Evolutionary conservation across 1,284 basidiomycete genomes (phyloP), one percentile per base, ranked within the genome.

Genomic region (Apiotrichum gamsii): DNA sequence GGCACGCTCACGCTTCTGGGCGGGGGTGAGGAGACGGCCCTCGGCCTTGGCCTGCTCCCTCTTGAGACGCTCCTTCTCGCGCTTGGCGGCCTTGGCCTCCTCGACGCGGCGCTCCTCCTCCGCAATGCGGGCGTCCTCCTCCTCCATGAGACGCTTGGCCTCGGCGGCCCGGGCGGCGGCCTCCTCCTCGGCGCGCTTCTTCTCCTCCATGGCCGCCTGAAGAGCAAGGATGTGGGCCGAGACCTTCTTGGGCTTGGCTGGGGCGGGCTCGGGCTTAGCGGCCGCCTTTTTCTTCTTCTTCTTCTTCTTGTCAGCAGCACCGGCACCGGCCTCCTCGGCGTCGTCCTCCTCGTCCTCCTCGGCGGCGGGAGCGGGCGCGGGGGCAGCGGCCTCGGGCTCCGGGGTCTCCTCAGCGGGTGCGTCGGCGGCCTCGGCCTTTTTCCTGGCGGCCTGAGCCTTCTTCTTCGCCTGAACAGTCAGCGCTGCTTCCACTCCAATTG

Each of bases 1-100:
- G 15, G 87, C 86, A 60, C 82, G 85, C 69, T 97, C 93, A 62
- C 90, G 87, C 74, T 93, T 96, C 71, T 98, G 93, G 74, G 95
- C 96, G 67, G 91, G 89, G 6, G 91, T 95, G 38, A 96, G 78
- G 25, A 90, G 75, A 45, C 85, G 81, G 28, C 91, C 91, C 72
- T 95, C 90, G 67, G 90, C 91, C 77, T 86, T 88, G 19, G 86
- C 82, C 72, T 91, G 91, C 35, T 56, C 61, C 43, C 45, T 55
- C 60, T 63, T 64, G 49, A 87, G 88, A 80, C 89, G 90, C 74
- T 95, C 91, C 68, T 87, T 90, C 61, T 91, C 87, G 70, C 89
- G 91, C 75, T 77, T 84, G 45, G 82, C 78, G 56, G 82, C 81
- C 65, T 88, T 88, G 70, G 88, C 87, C 69, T 90, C 90, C 64